Base-by-base conservation (phyloP, 805 yeast species). In the Maudiozyma saulgeensis region DNA sequence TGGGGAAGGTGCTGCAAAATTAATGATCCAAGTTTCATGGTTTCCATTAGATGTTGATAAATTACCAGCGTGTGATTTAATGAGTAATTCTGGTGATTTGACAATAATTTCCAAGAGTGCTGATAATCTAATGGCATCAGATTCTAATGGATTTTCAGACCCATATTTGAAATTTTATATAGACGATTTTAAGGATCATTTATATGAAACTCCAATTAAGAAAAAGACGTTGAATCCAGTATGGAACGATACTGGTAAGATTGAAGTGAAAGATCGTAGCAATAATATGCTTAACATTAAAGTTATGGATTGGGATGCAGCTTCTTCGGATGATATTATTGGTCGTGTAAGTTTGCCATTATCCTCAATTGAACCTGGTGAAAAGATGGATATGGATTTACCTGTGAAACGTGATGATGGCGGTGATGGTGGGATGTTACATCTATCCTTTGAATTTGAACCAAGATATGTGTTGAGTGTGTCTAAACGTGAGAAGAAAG, bases 291-390 rank as follows among this genome's bases (percentile, higher is more conserved):
- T 90, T 46, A 71, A 69, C 49, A 72, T 87, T 49, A 77, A 74
- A 49, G 79, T 86, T 15, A 75, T 63, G 61, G 99, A 93, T 64
- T 91, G 97, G 96, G 99, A 93, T 68, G 79, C 91, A 55, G 96
- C 96, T 56, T 81, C 87, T 43, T 79, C 78, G 52, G 91, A 93
- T 67, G 99, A 93, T 66, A 71, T 74, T 54, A 73, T 93, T 49
- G 96, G 98, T 49, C 72, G 70, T 32, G 86, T 81, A 9, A 57
- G 61, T 21, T 63, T 89, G 49, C 75, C 78, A 11, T 68, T 91
- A 50, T 64, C 77, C 0, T 78, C 79, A 13, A 70, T 90, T 18
- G 80, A 81, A 54, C 59, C 67, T 6, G 25, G 48, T 11, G 70
- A 71, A 28, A 75, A 77, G 25, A 66, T 70, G 15, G 80, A 76